Evolutionary conservation across 441 rosid genomes (phyloP).

Genomic region (Adansonia madagascariensis): DNA sequence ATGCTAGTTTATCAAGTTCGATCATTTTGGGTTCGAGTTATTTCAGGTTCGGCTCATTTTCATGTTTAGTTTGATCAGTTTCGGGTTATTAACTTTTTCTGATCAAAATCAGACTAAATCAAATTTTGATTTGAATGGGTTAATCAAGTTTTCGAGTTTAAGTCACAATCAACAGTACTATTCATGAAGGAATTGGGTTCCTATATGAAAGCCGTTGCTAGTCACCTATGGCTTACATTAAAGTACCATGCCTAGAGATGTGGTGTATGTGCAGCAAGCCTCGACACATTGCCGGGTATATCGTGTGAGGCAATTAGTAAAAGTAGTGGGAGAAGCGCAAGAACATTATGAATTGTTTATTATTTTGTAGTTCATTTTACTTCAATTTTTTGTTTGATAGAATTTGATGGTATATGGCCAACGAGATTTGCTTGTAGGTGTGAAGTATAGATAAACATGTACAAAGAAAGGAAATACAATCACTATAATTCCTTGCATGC

Average conservation of each 20-base stretch:
- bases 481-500: neutral
- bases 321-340: slow-evolving; percentile 61
- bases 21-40: no score
- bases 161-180: no score
- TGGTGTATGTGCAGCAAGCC: slow-evolving; percentile 30
- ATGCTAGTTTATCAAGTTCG: no score
- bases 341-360: slow-evolving; percentile 29
- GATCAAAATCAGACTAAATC: no score
- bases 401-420: neutral
- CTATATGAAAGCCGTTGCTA: slow-evolving; percentile 53
- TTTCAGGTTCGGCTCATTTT: no score
- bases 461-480: slow-evolving; percentile 13
- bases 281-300: no score
- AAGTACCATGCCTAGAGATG: slow-evolving; percentile 88
- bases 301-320: slow-evolving; percentile 54
- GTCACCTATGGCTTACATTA: slow-evolving; percentile 70
- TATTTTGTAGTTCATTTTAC: neutral
- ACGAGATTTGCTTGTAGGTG: neutral
- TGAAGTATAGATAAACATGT: slow-evolving; percentile 16
- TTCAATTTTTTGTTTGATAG: slow-evolving; percentile 28
- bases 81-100: no score
- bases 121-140: no score
- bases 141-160: no score
- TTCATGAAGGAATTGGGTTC: slow-evolving; percentile 65
- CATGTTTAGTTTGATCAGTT: no score